Evolutionary conservation across 345 rosid species (phyloP), one percentile per base, ranked within the genome.

Genomic region (Ceriops tagal): DNA sequence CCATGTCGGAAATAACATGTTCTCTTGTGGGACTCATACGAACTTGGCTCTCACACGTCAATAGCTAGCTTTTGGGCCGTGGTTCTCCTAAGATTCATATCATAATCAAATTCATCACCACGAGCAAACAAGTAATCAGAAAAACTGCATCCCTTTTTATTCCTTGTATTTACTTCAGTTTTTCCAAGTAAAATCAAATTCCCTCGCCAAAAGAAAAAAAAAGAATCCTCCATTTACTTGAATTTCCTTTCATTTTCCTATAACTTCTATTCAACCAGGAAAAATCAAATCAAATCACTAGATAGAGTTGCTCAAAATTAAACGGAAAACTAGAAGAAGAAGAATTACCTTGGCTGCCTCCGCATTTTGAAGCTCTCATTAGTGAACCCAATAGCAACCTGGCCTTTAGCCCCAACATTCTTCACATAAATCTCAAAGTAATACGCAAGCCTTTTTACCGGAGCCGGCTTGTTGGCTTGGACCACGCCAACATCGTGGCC

Each of bases 341-440:
- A 4, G 7, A 18, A 8, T 26, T 56, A 91, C 98, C 97, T 97
- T 10, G 98, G 95, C 61, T 89, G 99, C 71, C 96, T 85, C 34
- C 98, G 80, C 99, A 90, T 92, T 72, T 84, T 88, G 85, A 89
- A 92, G 57, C 64, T 73, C 58, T 88, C 93, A 65, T 39, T 77
- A 53, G 98, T 95, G 80, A 95, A 92, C 22, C 99, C 98, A 71
- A 95, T 92, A 15, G 89, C 90, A 59, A 92, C 71, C 58, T 92
- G 87, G 0, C 97, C 96, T 76, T 85, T 95, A 22, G 43, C 70
- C 18, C 97, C 97, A 68, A 88, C 91, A 67, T 90, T 78, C 77
- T 83, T 86, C 43, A 92, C 92, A 62, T 74, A 83, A 75, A 95
- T 89, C 96, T 95, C 99, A 67, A 95, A 95, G 83, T 90, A 95